These are phyloP conservation scores for Acanthamoeba royreba DNA, from an alignment of 208 protist species.

Conservation along the genomic window DNA sequence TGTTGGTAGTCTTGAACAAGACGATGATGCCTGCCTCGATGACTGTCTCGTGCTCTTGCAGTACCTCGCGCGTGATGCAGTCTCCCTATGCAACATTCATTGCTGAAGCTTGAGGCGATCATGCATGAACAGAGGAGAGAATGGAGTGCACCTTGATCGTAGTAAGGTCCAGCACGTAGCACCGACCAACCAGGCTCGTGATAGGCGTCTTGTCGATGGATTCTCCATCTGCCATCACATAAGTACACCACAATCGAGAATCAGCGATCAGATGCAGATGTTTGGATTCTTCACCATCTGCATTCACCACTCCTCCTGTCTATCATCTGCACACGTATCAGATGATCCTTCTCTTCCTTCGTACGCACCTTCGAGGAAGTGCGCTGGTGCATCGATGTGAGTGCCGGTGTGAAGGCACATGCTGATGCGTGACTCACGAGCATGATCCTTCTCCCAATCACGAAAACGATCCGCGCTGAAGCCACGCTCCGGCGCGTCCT, in stretches of 20 bases:
- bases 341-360: not conserved
- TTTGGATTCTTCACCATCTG: no score
- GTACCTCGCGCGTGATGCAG: not conserved
- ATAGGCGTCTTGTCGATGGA: not conserved
- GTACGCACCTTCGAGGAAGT: not conserved
- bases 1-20: not conserved
- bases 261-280: no score
- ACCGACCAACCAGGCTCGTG: not conserved
- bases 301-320: no score
- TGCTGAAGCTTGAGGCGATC: not conserved
- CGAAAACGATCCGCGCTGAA: not conserved
- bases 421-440: not conserved
- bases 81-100: not conserved
- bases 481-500: not conserved
- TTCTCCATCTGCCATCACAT: not conserved
- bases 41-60: not conserved
- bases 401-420: slow-evolving; percentile 9
- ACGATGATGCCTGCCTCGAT: not conserved
- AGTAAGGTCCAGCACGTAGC: not conserved
- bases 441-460: not conserved
- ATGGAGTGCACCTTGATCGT: not conserved
- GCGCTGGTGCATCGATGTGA: not conserved
- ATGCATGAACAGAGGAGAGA: not conserved
- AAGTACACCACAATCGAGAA: not conserved
- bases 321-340: no score